Evolutionary conservation across 2,329 filamentous ascomycete species (phyloP), one percentile per base, ranked within the genome.

Genomic region (Aspergillus brasiliensis): DNA sequence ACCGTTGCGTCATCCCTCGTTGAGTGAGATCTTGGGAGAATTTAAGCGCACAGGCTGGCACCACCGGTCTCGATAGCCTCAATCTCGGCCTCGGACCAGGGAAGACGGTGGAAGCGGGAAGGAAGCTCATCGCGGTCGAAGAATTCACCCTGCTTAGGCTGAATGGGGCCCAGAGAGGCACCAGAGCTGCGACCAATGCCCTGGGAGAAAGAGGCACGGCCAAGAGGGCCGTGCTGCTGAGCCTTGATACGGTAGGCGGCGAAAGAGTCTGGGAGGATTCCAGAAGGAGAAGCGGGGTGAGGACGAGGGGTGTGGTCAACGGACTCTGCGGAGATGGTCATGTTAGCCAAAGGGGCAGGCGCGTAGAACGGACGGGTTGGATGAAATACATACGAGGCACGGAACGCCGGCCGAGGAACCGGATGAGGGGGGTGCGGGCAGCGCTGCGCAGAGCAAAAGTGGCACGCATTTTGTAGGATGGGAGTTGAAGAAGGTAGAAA

Each of bases 51-150:
- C 66, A 87, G 70, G 71, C 85, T 89, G 34, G 94, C 95, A 59
- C 95, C 95, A 57, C 93, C 95, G 58, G 91, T 95, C 86, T 97
- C 92, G 72, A 99, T 86, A 21, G 92, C 93, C 77, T 98, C 95
- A 62, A 99, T 99, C 85, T 99, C 95, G 46, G 88, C 88, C 68
- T 88, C 78, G 38, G 86, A 88, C 79, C 93, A 90, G 11, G 87
- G 84, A 51, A 86, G 81, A 65, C 92, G 86, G 72, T 88, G 87
- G 85, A 97, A 99, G 70, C 94, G 87, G 64, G 82, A 75, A 17
- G 95, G 94, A 23, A 99, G 87, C 80, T 99, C 91, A 68, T 87
- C 91, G 69, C 92, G 87, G 78, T 98, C 95, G 75, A 97, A 97
- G 78, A 84, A 92, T 76, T 91, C 81, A 68, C 94, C 94, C 71